Evolutionary conservation across 768 basidiomycete species (phyloP).

Genomic region (Podaxis sp.): DNA sequence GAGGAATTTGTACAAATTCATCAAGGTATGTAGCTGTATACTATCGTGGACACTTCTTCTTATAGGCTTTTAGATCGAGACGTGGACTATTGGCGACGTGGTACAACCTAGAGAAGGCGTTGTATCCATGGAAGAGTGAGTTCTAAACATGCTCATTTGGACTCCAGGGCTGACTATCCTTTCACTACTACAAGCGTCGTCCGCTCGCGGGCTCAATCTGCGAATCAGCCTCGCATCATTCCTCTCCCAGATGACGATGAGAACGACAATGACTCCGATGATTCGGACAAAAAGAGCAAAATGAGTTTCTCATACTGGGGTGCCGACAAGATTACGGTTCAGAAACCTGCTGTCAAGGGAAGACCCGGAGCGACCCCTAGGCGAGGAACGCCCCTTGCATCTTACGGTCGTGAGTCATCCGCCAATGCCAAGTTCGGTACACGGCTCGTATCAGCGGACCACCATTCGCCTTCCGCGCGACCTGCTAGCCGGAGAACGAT

Average conservation of each 20-base stretch:
- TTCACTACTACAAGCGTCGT: conserved; percentile 46
- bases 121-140: conserved; percentile 89
- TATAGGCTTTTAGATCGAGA: conserved; percentile 59
- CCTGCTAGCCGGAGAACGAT: conserved; percentile 62
- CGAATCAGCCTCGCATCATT: conserved; percentile 57
- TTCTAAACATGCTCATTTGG: conserved; percentile 11
- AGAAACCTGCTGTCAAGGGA: conserved; percentile 66
- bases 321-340: conserved; percentile 85
- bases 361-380: conserved; percentile 34
- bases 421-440: conserved; percentile 93
- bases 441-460: conserved; percentile 61
- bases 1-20: conserved; percentile 88
- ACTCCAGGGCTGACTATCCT: background rate
- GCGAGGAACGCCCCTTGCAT: conserved; percentile 39
- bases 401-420: conserved; percentile 76
- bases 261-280: conserved; percentile 62
- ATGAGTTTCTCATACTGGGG: conserved; percentile 96
- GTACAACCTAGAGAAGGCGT: conserved; percentile 75
- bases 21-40: conserved; percentile 58
- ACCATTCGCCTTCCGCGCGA: conserved; percentile 42
- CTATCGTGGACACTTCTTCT: background rate
- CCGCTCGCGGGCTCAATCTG: conserved; percentile 60
- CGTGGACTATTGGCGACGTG: conserved; percentile 78
- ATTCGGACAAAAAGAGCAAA: conserved; percentile 86
- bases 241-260: conserved; percentile 67